Conservation (phyloP, 495 filamentous ascomycete species). For the Trichocladium antarcticum region DNA sequence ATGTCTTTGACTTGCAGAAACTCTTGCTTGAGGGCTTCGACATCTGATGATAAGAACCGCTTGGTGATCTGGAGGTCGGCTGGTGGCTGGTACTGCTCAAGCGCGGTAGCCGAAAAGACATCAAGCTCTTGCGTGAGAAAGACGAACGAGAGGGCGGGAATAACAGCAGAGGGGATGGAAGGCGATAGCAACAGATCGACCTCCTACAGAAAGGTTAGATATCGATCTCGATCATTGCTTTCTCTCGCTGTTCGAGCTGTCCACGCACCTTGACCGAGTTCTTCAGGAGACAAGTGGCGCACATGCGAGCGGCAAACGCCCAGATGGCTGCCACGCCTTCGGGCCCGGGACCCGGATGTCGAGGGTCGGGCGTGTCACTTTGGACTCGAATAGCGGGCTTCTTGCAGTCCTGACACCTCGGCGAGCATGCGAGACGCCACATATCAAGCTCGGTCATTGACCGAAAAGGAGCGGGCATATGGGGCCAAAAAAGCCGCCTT, state of each 20-base stretch:
- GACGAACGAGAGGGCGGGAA: slow-evolving; percentile 52
- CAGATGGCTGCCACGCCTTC: slow-evolving; percentile 47
- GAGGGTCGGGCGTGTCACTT: slow-evolving; percentile 26
- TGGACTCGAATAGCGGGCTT: slow-evolving; percentile 17
- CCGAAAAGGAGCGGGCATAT: slow-evolving; percentile 46
- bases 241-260: not conserved
- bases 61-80: slow-evolving; percentile 46
- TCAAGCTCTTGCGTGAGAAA: slow-evolving; percentile 48
- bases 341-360: slow-evolving; percentile 42
- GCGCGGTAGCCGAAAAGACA: slow-evolving; percentile 41
- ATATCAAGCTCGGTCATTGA: slow-evolving; percentile 48
- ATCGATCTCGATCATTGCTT: not conserved
- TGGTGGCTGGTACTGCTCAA: slow-evolving; percentile 38
- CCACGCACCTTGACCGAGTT: slow-evolving; percentile 48
- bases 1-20: slow-evolving; percentile 47
- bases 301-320: slow-evolving; percentile 53
- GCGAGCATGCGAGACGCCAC: slow-evolving; percentile 48
- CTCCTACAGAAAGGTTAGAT: slow-evolving; percentile 42
- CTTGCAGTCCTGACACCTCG: slow-evolving; percentile 46
- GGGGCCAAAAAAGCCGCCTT: slow-evolving; percentile 42
- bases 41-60: slow-evolving; percentile 47
- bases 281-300: slow-evolving; percentile 48
- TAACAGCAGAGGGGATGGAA: slow-evolving; percentile 44
- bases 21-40: slow-evolving; percentile 43
- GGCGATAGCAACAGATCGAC: slow-evolving; percentile 50